Percentiles rank a stretch among this genome's conserved stretches.
Conservation (phyloP, 2,329 filamentous ascomycete genomes). For the Scedosporium boydii region DNA sequence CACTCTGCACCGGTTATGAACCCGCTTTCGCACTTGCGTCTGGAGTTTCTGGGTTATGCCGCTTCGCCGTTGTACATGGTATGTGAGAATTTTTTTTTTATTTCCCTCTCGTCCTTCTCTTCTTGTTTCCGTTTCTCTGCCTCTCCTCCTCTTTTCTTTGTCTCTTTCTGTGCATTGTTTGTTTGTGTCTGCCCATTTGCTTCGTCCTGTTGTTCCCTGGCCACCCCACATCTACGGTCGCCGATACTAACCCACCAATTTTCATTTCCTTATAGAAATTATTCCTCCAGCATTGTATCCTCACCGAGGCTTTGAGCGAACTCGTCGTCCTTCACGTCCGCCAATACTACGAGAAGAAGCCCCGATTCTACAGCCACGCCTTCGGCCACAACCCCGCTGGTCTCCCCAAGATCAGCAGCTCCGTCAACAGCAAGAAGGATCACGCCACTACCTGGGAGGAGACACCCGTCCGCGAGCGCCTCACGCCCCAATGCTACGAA, state of each 20-base stretch:
- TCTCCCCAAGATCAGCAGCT: neutral
- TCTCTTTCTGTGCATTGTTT: neutral
- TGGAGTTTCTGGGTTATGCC: slow-evolving; percentile 2
- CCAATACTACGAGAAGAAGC: neutral
- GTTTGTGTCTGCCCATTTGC: no score
- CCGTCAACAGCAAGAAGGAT: neutral
- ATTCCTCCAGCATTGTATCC: neutral
- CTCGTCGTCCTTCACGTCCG: slow-evolving; percentile 1
- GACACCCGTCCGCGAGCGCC: neutral
- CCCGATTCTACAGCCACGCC: neutral
- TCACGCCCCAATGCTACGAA: slow-evolving; percentile 1
- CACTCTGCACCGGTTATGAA: neutral
- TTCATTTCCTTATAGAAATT: neutral
- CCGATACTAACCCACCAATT: neutral
- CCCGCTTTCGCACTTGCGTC: neutral
- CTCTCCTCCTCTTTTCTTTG: neutral
- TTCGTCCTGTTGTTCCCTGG: no score
- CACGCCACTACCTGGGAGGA: neutral
- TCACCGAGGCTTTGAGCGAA: neutral
- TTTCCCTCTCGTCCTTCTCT: neutral
- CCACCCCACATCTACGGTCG: neutral
- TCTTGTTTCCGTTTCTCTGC: neutral
- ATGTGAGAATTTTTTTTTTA: neutral
- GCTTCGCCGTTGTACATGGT: neutral
- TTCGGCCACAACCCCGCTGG: neutral